Percentiles rank a stretch among this genome's conserved stretches.
phyloP scores from a whole-genome alignment of 805 yeast species.

The Candida maesae region DNA sequence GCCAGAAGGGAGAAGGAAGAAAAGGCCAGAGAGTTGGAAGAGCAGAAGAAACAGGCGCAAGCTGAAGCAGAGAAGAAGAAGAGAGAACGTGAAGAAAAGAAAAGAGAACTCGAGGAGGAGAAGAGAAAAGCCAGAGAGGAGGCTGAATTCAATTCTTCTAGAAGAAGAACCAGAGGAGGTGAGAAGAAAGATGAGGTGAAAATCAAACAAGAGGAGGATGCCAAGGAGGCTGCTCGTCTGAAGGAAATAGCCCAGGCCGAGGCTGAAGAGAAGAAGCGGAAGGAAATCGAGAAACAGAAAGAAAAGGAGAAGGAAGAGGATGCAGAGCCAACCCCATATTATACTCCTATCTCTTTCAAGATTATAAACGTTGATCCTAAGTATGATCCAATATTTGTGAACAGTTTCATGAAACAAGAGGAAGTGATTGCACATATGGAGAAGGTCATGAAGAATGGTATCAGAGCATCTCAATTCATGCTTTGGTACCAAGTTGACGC shows the following conservation, averaged over 20 bases:
- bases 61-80: not conserved
- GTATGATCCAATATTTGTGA: conserved; percentile 57
- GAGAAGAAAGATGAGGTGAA: conserved; percentile 4
- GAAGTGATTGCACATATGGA: conserved; percentile 62
- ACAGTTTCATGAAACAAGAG: conserved; percentile 58
- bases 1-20: conserved; percentile 23
- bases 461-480: conserved; percentile 54
- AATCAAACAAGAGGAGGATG: conserved; percentile 10
- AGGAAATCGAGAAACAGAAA: no score
- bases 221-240: not conserved
- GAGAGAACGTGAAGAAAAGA: conserved; percentile 1
- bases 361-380: conserved; percentile 63
- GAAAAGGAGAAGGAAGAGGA: conserved; percentile 13
- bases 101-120: conserved; percentile 12
- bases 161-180: conserved; percentile 9
- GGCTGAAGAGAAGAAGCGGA: conserved; percentile 6
- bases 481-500: conserved; percentile 87
- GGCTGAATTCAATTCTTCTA: conserved; percentile 16
- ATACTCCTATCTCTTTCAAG: conserved; percentile 63
- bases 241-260: conserved; percentile 8
- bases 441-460: conserved; percentile 54
- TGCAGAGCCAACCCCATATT: conserved; percentile 36
- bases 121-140: conserved; percentile 16
- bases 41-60: conserved; percentile 26
- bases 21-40: conserved; percentile 24